phyloP scores from a whole-genome alignment of 306 rosid species.

The Senna tora region DNA sequence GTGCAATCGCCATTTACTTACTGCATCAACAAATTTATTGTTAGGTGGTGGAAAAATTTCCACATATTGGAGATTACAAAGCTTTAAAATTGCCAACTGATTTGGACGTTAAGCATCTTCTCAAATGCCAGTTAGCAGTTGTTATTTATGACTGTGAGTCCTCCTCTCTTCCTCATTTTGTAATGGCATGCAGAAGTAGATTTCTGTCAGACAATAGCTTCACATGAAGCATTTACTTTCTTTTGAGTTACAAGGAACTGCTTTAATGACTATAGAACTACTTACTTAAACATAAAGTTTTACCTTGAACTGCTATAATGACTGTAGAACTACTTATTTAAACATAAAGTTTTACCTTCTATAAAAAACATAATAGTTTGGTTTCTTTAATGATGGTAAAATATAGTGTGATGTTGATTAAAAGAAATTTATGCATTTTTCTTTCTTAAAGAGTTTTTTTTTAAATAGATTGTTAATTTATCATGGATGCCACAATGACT shows the following conservation, averaged over 20 bases:
- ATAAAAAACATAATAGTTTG: too few relatives aligned
- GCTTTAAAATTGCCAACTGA: conserved; percentile 62
- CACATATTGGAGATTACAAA: conserved; percentile 71
- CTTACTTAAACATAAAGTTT: neutral
- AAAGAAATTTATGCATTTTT: conserved; percentile 12
- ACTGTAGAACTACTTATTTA: neutral
- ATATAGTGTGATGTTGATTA: neutral
- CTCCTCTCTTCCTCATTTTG: conserved; percentile 31
- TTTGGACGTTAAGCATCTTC: conserved; percentile 64
- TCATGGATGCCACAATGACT: conserved; percentile 11
- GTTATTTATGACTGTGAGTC: conserved; percentile 67
- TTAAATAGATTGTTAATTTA: conserved; percentile 25
- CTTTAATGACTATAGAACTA: neutral
- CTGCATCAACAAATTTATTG: conserved; percentile 17
- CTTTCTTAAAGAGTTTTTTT: neutral
- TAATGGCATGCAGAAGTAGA: conserved; percentile 11
- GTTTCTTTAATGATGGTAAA: neutral
- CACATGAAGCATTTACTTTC: neutral
- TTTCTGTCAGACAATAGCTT: conserved; percentile 15
- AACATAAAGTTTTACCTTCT: neutral
- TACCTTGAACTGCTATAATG: neutral
- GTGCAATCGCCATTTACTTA: conserved; percentile 13
- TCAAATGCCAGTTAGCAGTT: conserved; percentile 74
- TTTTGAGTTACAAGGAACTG: neutral
- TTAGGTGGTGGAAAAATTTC: conserved; percentile 84